Base-by-base conservation (phyloP, 495 filamentous ascomycete species). In the Friedmanniomyces simplex region DNA sequence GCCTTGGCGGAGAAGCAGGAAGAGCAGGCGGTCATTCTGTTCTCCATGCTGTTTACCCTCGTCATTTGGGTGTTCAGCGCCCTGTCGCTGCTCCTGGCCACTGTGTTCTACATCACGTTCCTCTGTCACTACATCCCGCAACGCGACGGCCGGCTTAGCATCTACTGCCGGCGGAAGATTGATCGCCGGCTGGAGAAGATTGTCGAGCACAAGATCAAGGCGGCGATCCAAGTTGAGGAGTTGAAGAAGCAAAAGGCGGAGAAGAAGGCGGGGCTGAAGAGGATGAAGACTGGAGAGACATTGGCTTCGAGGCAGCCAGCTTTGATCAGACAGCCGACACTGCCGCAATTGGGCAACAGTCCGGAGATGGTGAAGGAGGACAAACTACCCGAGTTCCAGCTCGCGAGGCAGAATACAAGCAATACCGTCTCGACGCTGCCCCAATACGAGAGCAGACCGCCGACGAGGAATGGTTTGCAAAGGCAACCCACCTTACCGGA, bases 81-180 rank as follows among this genome's bases (percentile, higher is more conserved):
- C 13, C 65, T 96, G 41, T 86, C 83, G 30, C 76, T 98, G 45
- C 66, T 87, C 7, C 62, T 88, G 10, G 88, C 88, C 0, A 71
- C 81, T 42, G 57, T 91, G 1, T 79, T 94, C 41, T 98, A 95
- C 69, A 68, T 95, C 26, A 77, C 84, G 57, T 98, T 93, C 73
- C 77, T 98, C 2, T 96, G 87, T 78, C 85, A 89, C 69, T 86
- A 89, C 62, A 94, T 98, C 57, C 88, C 88, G 4, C 74, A 75
- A 12, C 72, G 76, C 25, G 88, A 95, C 67, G 86, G 86, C n/a
- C 81, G 83, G 0, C 76, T 98, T 21, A 79, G 80, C 13, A 82
- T 82, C 14, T 98, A 94, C 72, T 96, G 91, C 67, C 83, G 87
- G 57, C 81, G 89, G 16, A 95, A 96, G 73, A 82, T 95, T 67